Conservation (phyloP, 345 rosid species). For the Physaria fendleri region DNA sequence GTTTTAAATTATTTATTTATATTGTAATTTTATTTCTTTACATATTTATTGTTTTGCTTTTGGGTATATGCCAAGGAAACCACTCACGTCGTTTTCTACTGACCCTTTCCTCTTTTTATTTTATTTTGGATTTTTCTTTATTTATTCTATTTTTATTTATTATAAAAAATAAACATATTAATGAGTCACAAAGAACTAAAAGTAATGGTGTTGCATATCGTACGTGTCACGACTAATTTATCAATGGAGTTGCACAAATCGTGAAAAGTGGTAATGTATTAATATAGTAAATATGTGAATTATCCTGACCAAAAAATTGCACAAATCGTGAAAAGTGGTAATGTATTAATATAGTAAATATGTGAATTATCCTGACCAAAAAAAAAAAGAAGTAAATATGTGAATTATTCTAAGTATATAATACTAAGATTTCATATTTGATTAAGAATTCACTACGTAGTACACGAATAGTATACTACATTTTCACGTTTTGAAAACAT, state of each 20-base stretch:
- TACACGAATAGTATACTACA: no score
- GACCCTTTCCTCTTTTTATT: conserved; percentile 18
- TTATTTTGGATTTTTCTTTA: conserved; percentile 28
- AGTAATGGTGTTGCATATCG: conserved; percentile 12
- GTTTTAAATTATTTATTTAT: neutral
- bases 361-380: no score
- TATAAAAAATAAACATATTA: neutral
- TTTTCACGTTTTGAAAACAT: no score
- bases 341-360: no score
- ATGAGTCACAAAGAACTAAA: neutral
- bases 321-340: neutral
- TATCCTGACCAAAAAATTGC: no score
- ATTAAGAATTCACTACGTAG: neutral
- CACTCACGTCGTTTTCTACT: conserved; percentile 36
- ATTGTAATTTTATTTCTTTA: conserved; percentile 5
- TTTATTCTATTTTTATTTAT: conserved; percentile 8
- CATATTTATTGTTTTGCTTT: conserved; percentile 17
- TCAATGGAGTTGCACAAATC: neutral
- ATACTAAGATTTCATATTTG: neutral
- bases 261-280: neutral
- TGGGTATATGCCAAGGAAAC: conserved; percentile 22
- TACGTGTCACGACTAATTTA: conserved; percentile 10
- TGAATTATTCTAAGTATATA: neutral
- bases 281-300: no score
- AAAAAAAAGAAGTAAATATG: no score